phyloP scores from a whole-genome alignment of 2,329 filamentous ascomycete species.

The Penicillium sp. region DNA sequence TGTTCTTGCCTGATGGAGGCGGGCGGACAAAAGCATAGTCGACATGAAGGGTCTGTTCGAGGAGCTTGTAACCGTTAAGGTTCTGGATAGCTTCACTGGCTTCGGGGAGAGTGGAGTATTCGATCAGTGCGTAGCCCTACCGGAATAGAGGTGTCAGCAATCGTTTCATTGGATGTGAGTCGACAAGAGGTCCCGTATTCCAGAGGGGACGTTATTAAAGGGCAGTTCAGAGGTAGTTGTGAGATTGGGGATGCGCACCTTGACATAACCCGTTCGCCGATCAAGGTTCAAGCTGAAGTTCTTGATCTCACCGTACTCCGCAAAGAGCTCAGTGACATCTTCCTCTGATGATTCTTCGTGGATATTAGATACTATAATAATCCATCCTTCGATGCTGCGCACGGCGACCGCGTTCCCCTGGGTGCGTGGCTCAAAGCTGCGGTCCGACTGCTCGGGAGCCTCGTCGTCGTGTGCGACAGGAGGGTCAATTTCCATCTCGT shows the following conservation, averaged over 20 bases:
- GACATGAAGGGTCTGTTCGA: conserved; percentile 64
- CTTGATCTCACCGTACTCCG: conserved; percentile 66
- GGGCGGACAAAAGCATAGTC: conserved; percentile 67
- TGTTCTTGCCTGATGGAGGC: conserved; percentile 48
- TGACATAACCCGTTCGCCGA: conserved; percentile 65
- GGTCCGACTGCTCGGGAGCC: conserved; percentile 29
- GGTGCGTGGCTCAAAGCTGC: conserved; percentile 44
- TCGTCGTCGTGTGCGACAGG: conserved; percentile 39
- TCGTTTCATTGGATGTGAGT: neutral
- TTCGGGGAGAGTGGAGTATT: conserved; percentile 63
- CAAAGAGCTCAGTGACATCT: conserved; percentile 64
- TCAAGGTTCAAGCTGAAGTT: conserved; percentile 66
- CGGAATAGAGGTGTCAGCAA: conserved; percentile 11
- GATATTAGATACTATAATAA: conserved; percentile 66
- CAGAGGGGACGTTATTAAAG: neutral
- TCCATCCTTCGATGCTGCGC: conserved; percentile 68
- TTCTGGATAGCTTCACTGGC: conserved; percentile 62
- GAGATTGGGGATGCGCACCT: conserved; percentile 47
- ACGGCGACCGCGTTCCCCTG: conserved; percentile 54
- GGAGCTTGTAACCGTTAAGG: conserved; percentile 59
- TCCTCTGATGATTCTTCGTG: conserved; percentile 68
- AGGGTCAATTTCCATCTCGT: conserved; percentile 48
- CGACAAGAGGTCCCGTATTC: neutral
- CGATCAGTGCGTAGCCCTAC: conserved; percentile 65
- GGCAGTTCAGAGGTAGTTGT: neutral